Percentiles rank a stretch among this genome's conserved stretches.
Evolutionary conservation across 306 rosid genomes (phyloP).

Genomic region (Ormosia emarginata): DNA sequence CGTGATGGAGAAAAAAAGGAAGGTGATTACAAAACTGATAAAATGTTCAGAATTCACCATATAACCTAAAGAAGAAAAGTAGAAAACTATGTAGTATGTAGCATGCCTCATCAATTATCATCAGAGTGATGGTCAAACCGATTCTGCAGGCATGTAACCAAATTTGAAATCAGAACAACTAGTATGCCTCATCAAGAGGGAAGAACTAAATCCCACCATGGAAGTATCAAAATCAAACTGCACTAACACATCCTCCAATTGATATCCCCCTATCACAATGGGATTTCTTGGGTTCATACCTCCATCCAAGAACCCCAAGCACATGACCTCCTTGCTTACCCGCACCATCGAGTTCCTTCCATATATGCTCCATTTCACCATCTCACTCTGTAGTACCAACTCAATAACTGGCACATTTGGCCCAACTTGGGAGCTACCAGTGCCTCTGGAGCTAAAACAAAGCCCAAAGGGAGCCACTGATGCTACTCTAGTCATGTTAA

Average conservation of each 20-base stretch:
- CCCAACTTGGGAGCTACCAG: background rate
- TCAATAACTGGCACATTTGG: constrained; percentile 55
- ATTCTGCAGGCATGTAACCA: constrained; percentile 10
- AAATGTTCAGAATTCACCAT: constrained; percentile 18
- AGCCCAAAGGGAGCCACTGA: constrained; percentile 54
- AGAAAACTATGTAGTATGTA: background rate
- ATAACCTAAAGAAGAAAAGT: background rate
- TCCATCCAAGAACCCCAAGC: constrained; percentile 74
- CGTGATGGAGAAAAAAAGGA: background rate
- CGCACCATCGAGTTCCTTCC: constrained; percentile 73
- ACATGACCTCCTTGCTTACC: constrained; percentile 44
- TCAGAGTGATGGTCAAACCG: background rate
- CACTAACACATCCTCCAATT: constrained; percentile 59
- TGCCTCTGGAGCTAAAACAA: constrained; percentile 42
- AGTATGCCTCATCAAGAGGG: constrained; percentile 30
- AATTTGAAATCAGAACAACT: constrained; percentile 45
- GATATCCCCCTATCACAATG: constrained; percentile 70
- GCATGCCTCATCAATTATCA: background rate
- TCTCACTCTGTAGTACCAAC: constrained; percentile 67
- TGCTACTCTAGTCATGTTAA: constrained; percentile 46
- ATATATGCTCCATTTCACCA: constrained; percentile 66
- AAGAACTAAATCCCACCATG: constrained; percentile 68
- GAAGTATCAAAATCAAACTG: constrained; percentile 63
- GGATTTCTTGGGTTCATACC: constrained; percentile 42
- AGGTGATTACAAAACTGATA: constrained; percentile 24